Conservation (phyloP, 2,329 filamentous ascomycete genomes). For the Ascochyta rabiei region DNA sequence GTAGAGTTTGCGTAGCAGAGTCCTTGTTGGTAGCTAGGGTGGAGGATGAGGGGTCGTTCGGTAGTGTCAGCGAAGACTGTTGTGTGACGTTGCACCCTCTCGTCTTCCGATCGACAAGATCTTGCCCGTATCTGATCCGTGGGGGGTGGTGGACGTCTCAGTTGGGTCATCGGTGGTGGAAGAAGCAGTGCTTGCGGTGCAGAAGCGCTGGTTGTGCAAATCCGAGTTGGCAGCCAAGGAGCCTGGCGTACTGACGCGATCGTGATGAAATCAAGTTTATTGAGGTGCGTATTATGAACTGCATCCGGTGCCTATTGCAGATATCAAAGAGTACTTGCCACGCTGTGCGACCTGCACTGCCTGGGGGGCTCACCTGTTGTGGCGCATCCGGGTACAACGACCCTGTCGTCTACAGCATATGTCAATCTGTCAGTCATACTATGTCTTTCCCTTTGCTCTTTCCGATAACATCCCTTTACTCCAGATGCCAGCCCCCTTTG, state of each 20-base stretch:
- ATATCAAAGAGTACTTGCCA: not conserved
- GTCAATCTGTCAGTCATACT: constrained; percentile 29
- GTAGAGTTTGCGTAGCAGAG: constrained; percentile 8
- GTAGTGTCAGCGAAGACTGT: constrained; percentile 18
- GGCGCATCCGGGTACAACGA: constrained; percentile 23
- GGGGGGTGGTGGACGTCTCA: constrained; percentile 22
- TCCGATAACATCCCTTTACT: constrained; percentile 8
- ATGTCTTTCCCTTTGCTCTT: constrained; percentile 22
- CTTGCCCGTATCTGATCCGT: constrained; percentile 17
- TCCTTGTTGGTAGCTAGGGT: constrained; percentile 6
- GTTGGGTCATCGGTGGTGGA: constrained; percentile 4
- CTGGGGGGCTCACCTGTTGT: constrained; percentile 18
- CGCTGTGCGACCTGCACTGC: constrained; percentile 26
- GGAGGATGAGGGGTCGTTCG: constrained; percentile 20
- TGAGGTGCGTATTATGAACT: constrained; percentile 13
- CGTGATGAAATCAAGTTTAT: not conserved
- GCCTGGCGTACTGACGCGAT: not conserved
- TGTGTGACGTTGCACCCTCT: constrained; percentile 32
- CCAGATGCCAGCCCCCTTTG: not conserved
- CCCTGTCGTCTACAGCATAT: constrained; percentile 23
- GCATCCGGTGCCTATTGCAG: constrained; percentile 2
- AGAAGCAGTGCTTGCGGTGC: not conserved
- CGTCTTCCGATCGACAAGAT: constrained; percentile 24
- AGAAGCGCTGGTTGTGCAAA: not conserved
- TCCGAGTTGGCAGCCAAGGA: not conserved